Evolutionary conservation across 306 rosid species (phyloP).

Genomic region (Canavalia ensiformis): DNA sequence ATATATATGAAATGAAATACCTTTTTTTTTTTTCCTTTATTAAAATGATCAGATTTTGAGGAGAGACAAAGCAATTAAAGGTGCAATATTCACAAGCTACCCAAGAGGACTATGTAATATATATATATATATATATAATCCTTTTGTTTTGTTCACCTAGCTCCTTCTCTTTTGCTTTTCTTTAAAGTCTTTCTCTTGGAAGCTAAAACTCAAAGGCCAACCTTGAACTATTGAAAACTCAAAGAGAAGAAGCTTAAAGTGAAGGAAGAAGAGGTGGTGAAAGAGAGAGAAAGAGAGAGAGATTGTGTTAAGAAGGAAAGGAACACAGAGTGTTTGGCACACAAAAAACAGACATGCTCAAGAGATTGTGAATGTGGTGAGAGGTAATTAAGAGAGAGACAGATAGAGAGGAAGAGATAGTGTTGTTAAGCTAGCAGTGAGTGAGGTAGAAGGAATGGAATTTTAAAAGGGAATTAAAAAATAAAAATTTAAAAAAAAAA

Average conservation of each 20-base stretch:
- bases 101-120: neutral
- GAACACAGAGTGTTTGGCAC: constrained; percentile 27
- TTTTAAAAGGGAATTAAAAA: neutral
- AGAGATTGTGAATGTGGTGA: constrained; percentile 40
- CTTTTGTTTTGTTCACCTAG: neutral
- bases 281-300: neutral
- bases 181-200: constrained; percentile 44
- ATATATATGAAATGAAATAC: neutral
- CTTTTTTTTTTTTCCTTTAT: constrained; percentile 27
- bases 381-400: constrained; percentile 18
- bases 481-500: neutral
- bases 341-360: constrained; percentile 57
- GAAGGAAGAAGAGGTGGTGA: neutral
- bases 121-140: neutral
- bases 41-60: constrained; percentile 43
- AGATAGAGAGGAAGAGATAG: constrained; percentile 24
- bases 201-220: constrained; percentile 27
- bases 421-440: constrained; percentile 26
- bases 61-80: constrained; percentile 39
- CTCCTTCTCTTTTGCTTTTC: neutral
- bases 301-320: neutral
- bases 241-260: neutral
- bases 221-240: neutral
- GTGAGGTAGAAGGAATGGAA: constrained; percentile 41
- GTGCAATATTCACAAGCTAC: constrained; percentile 50